Conservation (phyloP, 2,329 filamentous ascomycete genomes). For the Anthostomella pinea region DNA sequence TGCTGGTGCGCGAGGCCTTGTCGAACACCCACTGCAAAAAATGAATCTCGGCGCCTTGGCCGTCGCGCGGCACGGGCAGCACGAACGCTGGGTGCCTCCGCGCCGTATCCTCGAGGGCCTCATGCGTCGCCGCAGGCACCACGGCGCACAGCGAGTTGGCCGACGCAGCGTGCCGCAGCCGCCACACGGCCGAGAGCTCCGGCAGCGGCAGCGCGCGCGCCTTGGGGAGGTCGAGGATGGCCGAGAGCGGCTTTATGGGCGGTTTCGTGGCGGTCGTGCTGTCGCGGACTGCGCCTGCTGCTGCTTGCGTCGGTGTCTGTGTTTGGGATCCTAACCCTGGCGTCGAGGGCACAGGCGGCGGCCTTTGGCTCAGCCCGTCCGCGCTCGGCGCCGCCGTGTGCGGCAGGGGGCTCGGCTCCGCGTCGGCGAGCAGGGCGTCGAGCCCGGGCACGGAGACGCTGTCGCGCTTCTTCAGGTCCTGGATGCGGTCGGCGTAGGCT, state of each 20-base stretch:
- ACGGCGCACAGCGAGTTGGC: constrained; percentile 78
- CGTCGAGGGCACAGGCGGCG: constrained; percentile 13
- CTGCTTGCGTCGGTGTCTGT: constrained; percentile 9
- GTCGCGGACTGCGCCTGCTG: background rate
- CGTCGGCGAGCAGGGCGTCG: constrained; percentile 29
- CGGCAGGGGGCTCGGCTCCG: constrained; percentile 27
- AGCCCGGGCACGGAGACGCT: constrained; percentile 47
- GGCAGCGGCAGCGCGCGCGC: constrained; percentile 67
- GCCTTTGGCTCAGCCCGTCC: constrained; percentile 4
- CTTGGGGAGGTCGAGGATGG: constrained; percentile 75
- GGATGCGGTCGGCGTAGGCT: constrained; percentile 82
- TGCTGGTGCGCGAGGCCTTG: constrained; percentile 57
- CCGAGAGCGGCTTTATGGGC: constrained; percentile 47
- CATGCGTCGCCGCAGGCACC: constrained; percentile 72
- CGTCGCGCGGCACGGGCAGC: constrained; percentile 72
- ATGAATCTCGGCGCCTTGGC: constrained; percentile 81
- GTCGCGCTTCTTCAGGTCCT: constrained; percentile 65
- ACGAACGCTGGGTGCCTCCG: constrained; percentile 82
- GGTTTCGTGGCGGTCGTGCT: too few species aligned
- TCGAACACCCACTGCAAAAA: constrained; percentile 97
- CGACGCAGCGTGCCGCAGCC: constrained; percentile 75
- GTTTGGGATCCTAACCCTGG: too few species aligned
- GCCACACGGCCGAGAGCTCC: constrained; percentile 88
- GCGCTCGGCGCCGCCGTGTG: constrained; percentile 36
- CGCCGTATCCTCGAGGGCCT: constrained; percentile 67